These are phyloP conservation scores for Podospora appendiculata DNA, from an alignment of 495 filamentous ascomycete species.

Conservation along the genomic window DNA sequence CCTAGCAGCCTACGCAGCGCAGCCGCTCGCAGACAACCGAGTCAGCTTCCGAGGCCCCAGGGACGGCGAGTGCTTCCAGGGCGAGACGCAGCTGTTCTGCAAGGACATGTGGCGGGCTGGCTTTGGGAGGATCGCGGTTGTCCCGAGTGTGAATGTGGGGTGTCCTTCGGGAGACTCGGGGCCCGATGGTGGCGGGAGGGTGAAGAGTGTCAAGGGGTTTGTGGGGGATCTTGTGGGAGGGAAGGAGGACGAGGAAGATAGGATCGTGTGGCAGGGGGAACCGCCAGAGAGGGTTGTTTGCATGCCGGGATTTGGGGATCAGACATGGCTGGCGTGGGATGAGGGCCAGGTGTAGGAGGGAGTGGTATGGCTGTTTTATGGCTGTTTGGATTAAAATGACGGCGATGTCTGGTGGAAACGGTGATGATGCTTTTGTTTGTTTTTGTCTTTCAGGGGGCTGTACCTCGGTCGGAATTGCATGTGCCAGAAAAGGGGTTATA, in stretches of 20 bases:
- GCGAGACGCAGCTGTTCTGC: slow-evolving; percentile 40
- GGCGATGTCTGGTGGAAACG: neutral
- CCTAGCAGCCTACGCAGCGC: slow-evolving; percentile 22
- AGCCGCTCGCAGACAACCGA: slow-evolving; percentile 23
- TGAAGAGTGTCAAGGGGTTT: slow-evolving; percentile 37
- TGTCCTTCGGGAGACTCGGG: slow-evolving; percentile 26
- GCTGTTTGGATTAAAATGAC: too few species aligned
- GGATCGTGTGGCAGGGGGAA: neutral
- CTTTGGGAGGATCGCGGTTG: slow-evolving; percentile 38
- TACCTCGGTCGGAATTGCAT: too few species aligned
- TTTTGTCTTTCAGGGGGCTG: too few species aligned
- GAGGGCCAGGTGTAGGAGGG: slow-evolving; percentile 1
- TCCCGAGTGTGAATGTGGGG: slow-evolving; percentile 42
- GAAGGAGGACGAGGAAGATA: neutral
- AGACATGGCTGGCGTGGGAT: slow-evolving; percentile 21
- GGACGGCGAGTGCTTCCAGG: slow-evolving; percentile 36
- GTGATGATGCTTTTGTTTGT: too few species aligned
- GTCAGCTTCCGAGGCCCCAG: slow-evolving; percentile 26
- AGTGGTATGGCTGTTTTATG: too few species aligned
- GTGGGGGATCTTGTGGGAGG: slow-evolving; percentile 18
- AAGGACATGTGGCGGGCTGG: slow-evolving; percentile 43
- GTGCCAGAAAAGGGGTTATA: too few species aligned
- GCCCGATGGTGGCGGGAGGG: slow-evolving; percentile 12
- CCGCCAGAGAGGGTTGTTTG: slow-evolving; percentile 21
- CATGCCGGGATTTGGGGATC: slow-evolving; percentile 10